Evolutionary conservation across 1,139 yeast genomes (phyloP).

Genomic region (Tardiomyces blankii): DNA sequence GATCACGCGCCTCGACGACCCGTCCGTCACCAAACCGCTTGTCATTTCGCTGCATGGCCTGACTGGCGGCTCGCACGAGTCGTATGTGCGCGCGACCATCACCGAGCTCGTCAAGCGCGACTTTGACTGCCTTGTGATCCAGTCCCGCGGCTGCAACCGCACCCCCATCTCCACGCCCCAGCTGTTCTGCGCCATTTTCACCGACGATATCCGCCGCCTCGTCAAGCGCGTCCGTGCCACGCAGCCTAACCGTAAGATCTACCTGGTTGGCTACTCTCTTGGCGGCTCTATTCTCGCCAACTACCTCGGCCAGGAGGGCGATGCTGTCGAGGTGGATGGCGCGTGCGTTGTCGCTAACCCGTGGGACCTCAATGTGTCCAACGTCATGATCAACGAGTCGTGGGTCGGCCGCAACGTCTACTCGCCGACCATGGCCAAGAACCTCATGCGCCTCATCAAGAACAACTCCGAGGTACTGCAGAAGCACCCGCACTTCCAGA

Average conservation of each 20-base stretch:
- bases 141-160: constrained; percentile 81
- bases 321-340: constrained; percentile 42
- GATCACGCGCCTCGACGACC: constrained; percentile 22
- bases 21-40: constrained; percentile 40
- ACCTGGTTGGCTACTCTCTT: constrained; percentile 72
- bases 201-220: constrained; percentile 59
- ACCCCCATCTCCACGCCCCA: constrained; percentile 66
- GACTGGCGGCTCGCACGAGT: constrained; percentile 88
- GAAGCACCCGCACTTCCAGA: constrained; percentile 27
- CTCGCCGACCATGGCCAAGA: constrained; percentile 53
- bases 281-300: constrained; percentile 79
- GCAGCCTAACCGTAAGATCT: constrained; percentile 65
- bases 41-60: constrained; percentile 72
- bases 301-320: constrained; percentile 57
- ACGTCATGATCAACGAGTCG: constrained; percentile 38
- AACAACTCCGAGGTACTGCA: constrained; percentile 48
- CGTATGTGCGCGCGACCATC: constrained; percentile 56
- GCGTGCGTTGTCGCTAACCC: constrained; percentile 67
- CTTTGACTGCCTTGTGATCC: constrained; percentile 65
- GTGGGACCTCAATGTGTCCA: constrained; percentile 67
- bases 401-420: constrained; percentile 54
- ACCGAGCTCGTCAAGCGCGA: constrained; percentile 15
- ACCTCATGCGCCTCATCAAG: constrained; percentile 49
- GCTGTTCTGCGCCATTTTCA: constrained; percentile 64
- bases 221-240: constrained; percentile 38